Conservation (phyloP, 1,284 basidiomycete species). For the Malassezia yamatoensis region DNA sequence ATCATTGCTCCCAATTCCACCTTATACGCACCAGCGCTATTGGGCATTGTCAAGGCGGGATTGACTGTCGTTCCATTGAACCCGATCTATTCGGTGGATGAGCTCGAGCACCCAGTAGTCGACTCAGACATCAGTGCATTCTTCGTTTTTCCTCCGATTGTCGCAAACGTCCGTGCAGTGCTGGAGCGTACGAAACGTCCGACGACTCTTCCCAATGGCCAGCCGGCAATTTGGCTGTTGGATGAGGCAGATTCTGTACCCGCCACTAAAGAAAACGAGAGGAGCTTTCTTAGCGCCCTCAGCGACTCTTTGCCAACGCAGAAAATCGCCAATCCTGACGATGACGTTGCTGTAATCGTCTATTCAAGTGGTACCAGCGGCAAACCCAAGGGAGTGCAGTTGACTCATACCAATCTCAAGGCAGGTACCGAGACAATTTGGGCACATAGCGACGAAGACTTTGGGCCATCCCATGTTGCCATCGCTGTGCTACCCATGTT, state of each 20-base stretch:
- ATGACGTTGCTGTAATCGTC: conserved; percentile 30
- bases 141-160: conserved; percentile 27
- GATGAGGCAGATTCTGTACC: conserved; percentile 32
- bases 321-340: conserved; percentile 23
- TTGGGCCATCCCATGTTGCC: conserved; percentile 21
- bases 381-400: conserved; percentile 43
- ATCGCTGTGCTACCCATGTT: conserved; percentile 33
- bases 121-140: conserved; percentile 33
- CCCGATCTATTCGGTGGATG: conserved; percentile 37
- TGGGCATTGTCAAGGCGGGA: conserved; percentile 26
- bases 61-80: conserved; percentile 34
- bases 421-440: conserved; percentile 24
- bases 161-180: conserved; percentile 25
- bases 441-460: conserved; percentile 19
- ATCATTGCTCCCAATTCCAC: conserved; percentile 42
- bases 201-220: conserved; percentile 20
- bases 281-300: conserved; percentile 25
- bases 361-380: conserved; percentile 44
- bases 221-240: conserved; percentile 34
- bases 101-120: conserved; percentile 34
- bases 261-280: conserved; percentile 23
- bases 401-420: conserved; percentile 39
- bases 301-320: conserved; percentile 22
- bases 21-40: conserved; percentile 18
- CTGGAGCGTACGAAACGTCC: conserved; percentile 23